Conservation (phyloP, 495 filamentous ascomycete species). For the Hypoxylon cercidicola region DNA sequence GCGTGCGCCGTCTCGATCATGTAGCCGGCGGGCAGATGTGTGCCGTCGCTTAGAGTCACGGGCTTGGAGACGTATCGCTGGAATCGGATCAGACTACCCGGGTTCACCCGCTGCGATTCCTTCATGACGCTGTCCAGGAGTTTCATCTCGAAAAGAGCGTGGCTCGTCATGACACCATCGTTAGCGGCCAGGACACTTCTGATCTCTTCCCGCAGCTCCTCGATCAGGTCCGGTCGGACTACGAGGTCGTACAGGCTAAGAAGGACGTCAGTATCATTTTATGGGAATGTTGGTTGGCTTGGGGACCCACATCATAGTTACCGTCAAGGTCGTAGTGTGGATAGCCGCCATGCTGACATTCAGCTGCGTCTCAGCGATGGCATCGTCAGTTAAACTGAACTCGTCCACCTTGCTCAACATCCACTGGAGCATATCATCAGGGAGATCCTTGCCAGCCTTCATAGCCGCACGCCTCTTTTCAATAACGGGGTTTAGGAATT, state of each 20-base stretch:
- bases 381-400: constrained; percentile 28
- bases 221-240: constrained; percentile 42
- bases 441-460: constrained; percentile 36
- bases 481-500: constrained; percentile 47
- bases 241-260: constrained; percentile 53
- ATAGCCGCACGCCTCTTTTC: constrained; percentile 30
- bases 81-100: constrained; percentile 44
- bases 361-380: constrained; percentile 50
- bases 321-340: constrained; percentile 47
- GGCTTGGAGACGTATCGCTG: constrained; percentile 50
- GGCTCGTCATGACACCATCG: constrained; percentile 42
- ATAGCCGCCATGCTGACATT: constrained; percentile 47
- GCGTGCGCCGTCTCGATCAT: constrained; percentile 43
- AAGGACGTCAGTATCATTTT: not conserved
- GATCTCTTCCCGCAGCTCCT: constrained; percentile 44
- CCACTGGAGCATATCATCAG: constrained; percentile 56
- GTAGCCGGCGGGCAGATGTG: constrained; percentile 50
- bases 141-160: constrained; percentile 45
- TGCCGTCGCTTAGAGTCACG: constrained; percentile 56
- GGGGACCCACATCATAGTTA: constrained; percentile 40
- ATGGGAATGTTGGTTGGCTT: not conserved
- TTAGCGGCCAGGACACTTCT: constrained; percentile 31
- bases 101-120: constrained; percentile 42
- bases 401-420: constrained; percentile 45
- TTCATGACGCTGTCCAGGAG: constrained; percentile 44